A percentile compares a stretch with the other conserved stretches of the same genome.
phyloP scores from a whole-genome alignment of 768 basidiomycete genomes.

The Lactarius sanguifluus region DNA sequence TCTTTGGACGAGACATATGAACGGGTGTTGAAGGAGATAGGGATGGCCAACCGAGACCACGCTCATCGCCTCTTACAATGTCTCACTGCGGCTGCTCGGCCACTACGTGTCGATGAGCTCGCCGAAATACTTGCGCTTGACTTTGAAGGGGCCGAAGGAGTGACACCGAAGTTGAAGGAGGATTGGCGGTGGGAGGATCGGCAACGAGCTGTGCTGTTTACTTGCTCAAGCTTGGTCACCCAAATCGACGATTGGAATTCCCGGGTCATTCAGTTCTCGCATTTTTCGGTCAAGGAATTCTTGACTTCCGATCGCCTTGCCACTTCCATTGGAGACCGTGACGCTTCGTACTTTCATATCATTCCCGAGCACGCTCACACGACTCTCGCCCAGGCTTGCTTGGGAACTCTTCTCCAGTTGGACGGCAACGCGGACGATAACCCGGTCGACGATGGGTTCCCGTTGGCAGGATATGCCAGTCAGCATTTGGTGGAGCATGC shows the following conservation, averaged over 20 bases:
- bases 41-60: not conserved
- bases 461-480: not conserved
- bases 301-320: not conserved
- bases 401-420: not conserved
- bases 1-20: not conserved
- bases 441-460: not conserved
- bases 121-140: not conserved
- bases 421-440: not conserved
- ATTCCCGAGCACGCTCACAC: not conserved
- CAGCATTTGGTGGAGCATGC: not conserved
- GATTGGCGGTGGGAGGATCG: not conserved
- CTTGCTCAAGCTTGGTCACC: not conserved
- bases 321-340: not conserved
- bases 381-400: not conserved
- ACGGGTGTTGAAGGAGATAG: not conserved
- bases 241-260: not conserved
- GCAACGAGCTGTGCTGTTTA: not conserved
- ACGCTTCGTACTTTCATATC: not conserved
- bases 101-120: not conserved
- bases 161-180: not conserved
- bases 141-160: not conserved
- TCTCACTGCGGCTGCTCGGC: not conserved
- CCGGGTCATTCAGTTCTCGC: not conserved
- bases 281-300: not conserved
- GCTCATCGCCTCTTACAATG: not conserved